Percentiles rank a stretch among this genome's conserved stretches.
Conservation (phyloP, 2,329 filamentous ascomycete genomes). For the Nemania serpens region DNA sequence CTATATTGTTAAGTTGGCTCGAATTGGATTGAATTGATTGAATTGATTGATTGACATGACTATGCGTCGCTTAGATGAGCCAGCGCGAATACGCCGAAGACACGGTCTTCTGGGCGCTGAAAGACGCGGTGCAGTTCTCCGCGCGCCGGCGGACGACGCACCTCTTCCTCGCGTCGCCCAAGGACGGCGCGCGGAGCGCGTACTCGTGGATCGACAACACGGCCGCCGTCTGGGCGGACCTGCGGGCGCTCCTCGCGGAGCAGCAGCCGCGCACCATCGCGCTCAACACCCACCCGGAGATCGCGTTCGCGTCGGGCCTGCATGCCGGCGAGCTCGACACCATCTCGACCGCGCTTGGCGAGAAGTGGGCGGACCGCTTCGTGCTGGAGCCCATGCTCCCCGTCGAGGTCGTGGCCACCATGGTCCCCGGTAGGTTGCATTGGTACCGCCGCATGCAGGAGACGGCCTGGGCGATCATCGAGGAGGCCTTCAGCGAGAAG, state of each 20-base stretch:
- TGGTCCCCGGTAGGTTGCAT: slow-evolving; percentile 45
- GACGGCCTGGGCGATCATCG: slow-evolving; percentile 57
- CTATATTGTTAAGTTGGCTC: too few relatives aligned
- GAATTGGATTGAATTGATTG: too few relatives aligned
- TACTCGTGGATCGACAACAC: slow-evolving; percentile 56
- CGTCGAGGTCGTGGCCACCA: slow-evolving; percentile 52
- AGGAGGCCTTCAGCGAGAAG: slow-evolving; percentile 50
- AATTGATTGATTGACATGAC: not conserved
- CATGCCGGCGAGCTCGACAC: slow-evolving; percentile 53
- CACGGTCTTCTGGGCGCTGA: slow-evolving; percentile 57
- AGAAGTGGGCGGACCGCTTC: slow-evolving; percentile 46
- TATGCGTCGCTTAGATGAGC: slow-evolving; percentile 45
- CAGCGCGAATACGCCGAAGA: slow-evolving; percentile 58
- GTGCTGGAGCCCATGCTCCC: slow-evolving; percentile 51
- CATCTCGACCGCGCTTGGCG: slow-evolving; percentile 43
- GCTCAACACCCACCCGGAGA: slow-evolving; percentile 50
- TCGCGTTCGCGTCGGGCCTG: slow-evolving; percentile 53
- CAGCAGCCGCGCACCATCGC: slow-evolving; percentile 47
- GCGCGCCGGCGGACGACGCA: slow-evolving; percentile 55
- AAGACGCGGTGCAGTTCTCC: slow-evolving; percentile 51
- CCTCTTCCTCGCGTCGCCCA: slow-evolving; percentile 51
- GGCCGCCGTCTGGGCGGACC: slow-evolving; percentile 47
- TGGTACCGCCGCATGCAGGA: slow-evolving; percentile 54
- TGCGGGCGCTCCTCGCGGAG: slow-evolving; percentile 44
- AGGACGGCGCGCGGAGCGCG: slow-evolving; percentile 33